These are phyloP conservation scores for Geoglossum glabrum DNA, from an alignment of 495 filamentous ascomycete genomes.

Conservation along the genomic window DNA sequence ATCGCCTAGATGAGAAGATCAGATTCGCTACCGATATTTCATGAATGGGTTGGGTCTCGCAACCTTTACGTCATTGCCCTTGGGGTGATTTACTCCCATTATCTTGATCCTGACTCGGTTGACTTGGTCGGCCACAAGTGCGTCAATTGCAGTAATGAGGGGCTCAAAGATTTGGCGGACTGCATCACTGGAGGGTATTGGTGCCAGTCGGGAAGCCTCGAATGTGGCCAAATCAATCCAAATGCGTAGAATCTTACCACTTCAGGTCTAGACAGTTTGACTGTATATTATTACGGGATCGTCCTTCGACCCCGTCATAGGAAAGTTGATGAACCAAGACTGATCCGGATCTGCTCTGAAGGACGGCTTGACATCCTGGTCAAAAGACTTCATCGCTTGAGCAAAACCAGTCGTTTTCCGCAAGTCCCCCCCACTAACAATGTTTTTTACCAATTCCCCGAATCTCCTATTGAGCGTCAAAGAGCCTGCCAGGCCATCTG, in stretches of 20 bases:
- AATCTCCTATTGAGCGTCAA: conserved; percentile 16
- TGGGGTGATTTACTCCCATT: conserved; percentile 3
- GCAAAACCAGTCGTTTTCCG: conserved; percentile 9
- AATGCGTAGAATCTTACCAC: background rate
- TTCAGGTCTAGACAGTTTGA: conserved; percentile 13
- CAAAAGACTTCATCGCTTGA: conserved; percentile 11
- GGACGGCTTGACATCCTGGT: conserved; percentile 12
- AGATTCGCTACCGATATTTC: too few relatives aligned
- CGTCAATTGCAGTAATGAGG: conserved; percentile 18
- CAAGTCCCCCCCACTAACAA: conserved; percentile 14
- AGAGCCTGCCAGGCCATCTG: conserved; percentile 15
- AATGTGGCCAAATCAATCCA: too few relatives aligned
- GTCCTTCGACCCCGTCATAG: conserved; percentile 14
- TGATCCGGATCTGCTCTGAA: conserved; percentile 12
- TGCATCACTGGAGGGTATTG: conserved; percentile 10
- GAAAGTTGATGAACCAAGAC: conserved; percentile 16
- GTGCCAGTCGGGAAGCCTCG: too few relatives aligned
- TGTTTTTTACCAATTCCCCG: conserved; percentile 10
- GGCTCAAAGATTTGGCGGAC: conserved; percentile 21
- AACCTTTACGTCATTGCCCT: background rate
- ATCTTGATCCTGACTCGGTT: conserved; percentile 7
- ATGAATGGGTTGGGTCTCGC: too few relatives aligned
- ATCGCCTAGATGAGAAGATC: conserved; percentile 9
- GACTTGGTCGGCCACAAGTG: conserved; percentile 20
- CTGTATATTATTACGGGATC: conserved; percentile 10